phyloP scores from a whole-genome alignment of 495 filamentous ascomycete genomes.

The Aspergillus olivimuriae region DNA sequence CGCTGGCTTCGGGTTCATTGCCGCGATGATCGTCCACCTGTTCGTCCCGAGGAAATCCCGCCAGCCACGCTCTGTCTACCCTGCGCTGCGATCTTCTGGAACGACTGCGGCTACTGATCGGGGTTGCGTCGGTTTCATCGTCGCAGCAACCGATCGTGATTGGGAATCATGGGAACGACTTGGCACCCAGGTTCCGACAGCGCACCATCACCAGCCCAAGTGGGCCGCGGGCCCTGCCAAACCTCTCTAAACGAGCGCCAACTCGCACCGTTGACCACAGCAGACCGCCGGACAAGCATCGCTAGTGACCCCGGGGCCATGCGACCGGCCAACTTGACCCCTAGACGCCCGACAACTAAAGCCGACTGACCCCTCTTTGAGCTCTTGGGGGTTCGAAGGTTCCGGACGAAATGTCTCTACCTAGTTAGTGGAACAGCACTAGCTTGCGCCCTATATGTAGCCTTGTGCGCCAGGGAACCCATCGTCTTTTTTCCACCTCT shows the following conservation, averaged over 20 bases:
- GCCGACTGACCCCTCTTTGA: background rate
- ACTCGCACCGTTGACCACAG: background rate
- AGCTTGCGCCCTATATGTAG: background rate
- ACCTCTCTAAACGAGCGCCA: background rate
- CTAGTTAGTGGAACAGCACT: no score
- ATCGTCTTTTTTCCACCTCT: background rate
- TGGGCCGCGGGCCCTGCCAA: background rate
- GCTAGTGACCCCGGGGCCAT: background rate
- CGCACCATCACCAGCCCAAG: background rate
- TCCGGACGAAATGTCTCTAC: background rate
- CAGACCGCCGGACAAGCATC: conserved; percentile 6
- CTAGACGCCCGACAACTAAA: no score
- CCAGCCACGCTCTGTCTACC: no score
- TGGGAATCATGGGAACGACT: background rate
- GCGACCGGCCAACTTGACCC: conserved; percentile 1
- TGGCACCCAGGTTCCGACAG: background rate
- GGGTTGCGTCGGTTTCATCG: background rate
- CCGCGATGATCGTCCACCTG: no score
- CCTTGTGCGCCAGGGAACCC: background rate
- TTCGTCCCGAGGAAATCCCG: no score
- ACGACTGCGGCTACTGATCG: background rate
- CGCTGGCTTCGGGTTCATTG: no score
- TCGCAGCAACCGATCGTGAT: no score
- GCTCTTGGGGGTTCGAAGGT: background rate
- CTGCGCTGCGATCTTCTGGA: background rate